Conservation (phyloP, 163 green algal species). For the Volvox carteri region DNA sequence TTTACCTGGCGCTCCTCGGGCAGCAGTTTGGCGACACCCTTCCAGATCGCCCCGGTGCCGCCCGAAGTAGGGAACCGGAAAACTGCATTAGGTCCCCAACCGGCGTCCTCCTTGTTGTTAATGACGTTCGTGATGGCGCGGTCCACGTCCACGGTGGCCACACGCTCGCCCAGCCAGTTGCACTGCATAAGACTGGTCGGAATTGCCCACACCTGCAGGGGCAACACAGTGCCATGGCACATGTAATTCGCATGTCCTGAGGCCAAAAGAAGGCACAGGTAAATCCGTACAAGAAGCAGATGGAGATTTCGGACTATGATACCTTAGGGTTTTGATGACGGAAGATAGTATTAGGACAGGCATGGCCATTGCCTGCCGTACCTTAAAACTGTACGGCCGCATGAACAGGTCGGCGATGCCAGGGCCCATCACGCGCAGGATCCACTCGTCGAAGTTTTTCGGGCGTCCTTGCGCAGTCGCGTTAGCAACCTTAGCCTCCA, state of each 20-base stretch:
- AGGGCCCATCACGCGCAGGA: constrained; percentile 89
- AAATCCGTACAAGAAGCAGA: neutral
- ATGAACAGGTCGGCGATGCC: constrained; percentile 96
- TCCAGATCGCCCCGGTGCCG: constrained; percentile 95
- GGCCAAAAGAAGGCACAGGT: neutral
- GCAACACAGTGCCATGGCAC: neutral
- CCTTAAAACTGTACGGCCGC: constrained; percentile 98
- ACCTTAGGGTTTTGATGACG: neutral
- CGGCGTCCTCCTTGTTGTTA: constrained; percentile 89
- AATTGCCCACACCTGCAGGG: constrained; percentile 85
- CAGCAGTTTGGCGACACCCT: constrained; percentile 88
- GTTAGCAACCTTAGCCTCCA: constrained; percentile 90
- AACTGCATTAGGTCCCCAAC: constrained; percentile 93
- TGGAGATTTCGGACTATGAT: neutral
- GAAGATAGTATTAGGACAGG: neutral
- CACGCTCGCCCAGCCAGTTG: constrained; percentile 94
- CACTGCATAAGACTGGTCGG: constrained; percentile 90
- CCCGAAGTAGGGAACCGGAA: constrained; percentile 91
- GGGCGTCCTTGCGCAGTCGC: constrained; percentile 78
- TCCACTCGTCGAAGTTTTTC: constrained; percentile 97
- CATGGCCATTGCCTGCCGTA: constrained; percentile 25
- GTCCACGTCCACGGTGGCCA: constrained; percentile 91
- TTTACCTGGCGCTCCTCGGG: constrained; percentile 81
- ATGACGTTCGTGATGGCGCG: constrained; percentile 91
- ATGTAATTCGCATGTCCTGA: too few species aligned